Percentiles rank a stretch among this genome's conserved stretches.
Conservation (phyloP, 2,329 filamentous ascomycete species). For the Talaromyces funiculosus region DNA sequence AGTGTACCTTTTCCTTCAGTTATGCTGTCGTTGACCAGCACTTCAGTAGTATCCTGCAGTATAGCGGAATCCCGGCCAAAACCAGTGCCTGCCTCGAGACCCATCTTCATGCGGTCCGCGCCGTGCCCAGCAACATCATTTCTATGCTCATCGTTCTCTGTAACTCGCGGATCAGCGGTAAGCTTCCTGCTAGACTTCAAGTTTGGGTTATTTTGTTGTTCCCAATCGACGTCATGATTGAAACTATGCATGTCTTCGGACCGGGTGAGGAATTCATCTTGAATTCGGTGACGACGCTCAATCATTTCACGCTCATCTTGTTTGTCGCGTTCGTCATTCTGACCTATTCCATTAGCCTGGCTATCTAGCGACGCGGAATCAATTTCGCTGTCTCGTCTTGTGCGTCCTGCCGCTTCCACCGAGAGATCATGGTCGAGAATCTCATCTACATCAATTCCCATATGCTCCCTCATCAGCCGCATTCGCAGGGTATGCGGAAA, state of each 20-base stretch:
- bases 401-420: conserved; percentile 57
- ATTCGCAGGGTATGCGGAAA: conserved; percentile 91
- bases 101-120: conserved; percentile 65
- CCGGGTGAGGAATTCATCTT: conserved; percentile 53
- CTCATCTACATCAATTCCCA: conserved; percentile 91
- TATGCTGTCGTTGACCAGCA: conserved; percentile 60
- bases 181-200: conserved; percentile 50
- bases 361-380: conserved; percentile 18
- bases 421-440: conserved; percentile 73
- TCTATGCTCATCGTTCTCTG: conserved; percentile 57
- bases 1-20: conserved; percentile 60
- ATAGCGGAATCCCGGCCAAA: conserved; percentile 67
- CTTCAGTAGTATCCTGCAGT: conserved; percentile 60
- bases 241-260: conserved; percentile 60
- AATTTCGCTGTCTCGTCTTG: conserved; percentile 53
- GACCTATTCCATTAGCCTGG: conserved; percentile 21
- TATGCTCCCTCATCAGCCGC: conserved; percentile 91
- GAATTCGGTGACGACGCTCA: conserved; percentile 40
- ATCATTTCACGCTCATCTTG: conserved; percentile 39
- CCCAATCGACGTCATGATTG: conserved; percentile 68
- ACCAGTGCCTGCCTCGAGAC: conserved; percentile 56
- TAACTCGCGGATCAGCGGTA: conserved; percentile 55
- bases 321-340: conserved; percentile 30
- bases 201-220: conserved; percentile 54
- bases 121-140: conserved; percentile 76